Base-by-base conservation (phyloP, 306 rosid species). In the Canavalia ensiformis region DNA sequence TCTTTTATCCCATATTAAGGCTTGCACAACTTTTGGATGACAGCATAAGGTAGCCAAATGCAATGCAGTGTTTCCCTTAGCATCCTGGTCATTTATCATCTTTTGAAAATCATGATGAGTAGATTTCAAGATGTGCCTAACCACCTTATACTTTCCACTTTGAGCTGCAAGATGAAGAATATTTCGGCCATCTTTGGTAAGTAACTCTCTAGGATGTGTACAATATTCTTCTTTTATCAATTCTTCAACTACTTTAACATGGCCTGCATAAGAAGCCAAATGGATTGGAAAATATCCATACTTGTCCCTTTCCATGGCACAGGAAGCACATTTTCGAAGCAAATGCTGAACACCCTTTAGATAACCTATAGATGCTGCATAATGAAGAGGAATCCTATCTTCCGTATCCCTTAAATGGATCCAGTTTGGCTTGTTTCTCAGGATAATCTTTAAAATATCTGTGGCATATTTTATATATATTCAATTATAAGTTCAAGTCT, bases 51-150 rank as follows among this genome's bases (percentile, higher is more conserved):
- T 51, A 31, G 86, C 83, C 74, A 77, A 77, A 68, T 77, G 86
- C 41, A 81, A 64, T 2, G 88, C 83, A 46, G 77, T 81, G 39
- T 85, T 72, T 44, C 78, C 75, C 0, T 54, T 1, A 0, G 0
- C 1, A 12, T 82, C 81, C 33, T 73, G 35, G 0, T 42, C 68
- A 50, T 85, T 81, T 46, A 65, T 37, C 68, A 72, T 54, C 4
- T 47, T 30, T 29, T 30, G 1, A 18, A 76, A 44, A 41, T 18
- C 34, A 18, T 34, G 45, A 7, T 34, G 12, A n/a, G 33, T 0
- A 34, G 34, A 0, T 68, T 74, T 1, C 0, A 78, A 73, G 33
- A 73, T n/a, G 18, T 46, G 56, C 0, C 7, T 57, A 5, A 73
- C 67, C 1, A 67, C 51, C 45, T 79, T 47, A 5, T 30, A 34